Evolutionary conservation across 176 grass and related monocot genomes (phyloP).

Genomic region (Juncus effusus): DNA sequence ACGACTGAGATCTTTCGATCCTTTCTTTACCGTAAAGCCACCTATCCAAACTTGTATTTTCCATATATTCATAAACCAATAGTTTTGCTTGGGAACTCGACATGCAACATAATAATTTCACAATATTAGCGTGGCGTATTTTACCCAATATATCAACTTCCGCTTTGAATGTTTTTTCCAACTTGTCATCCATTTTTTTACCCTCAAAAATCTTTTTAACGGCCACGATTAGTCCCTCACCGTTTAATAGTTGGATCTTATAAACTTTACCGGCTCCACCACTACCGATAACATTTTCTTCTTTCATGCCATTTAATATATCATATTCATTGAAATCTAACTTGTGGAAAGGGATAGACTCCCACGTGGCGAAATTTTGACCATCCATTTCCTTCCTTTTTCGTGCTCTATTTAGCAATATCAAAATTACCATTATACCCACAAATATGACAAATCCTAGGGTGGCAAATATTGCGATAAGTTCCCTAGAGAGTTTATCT

Average conservation of each 20-base stretch:
- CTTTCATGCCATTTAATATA: conserved; percentile 26
- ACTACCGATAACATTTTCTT: conserved; percentile 50
- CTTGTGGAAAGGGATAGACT: conserved; percentile 36
- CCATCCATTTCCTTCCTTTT: neutral
- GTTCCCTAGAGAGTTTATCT: neutral
- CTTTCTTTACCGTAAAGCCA: conserved; percentile 35
- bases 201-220: conserved; percentile 49
- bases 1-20: neutral
- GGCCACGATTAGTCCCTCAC: conserved; percentile 20
- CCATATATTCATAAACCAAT: conserved; percentile 70
- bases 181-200: conserved; percentile 23
- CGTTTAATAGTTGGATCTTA: conserved; percentile 31
- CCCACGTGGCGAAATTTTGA: conserved; percentile 29
- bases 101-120: conserved; percentile 61
- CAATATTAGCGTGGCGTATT: conserved; percentile 59
- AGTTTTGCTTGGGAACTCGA: conserved; percentile 30
- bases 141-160: conserved; percentile 50
- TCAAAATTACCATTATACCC: conserved; percentile 9
- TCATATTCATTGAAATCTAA: conserved; percentile 34
- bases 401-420: neutral
- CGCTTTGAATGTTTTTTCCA: conserved; percentile 38
- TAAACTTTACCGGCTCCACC: conserved; percentile 69
- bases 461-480: conserved; percentile 29
- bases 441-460: conserved; percentile 20
- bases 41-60: conserved; percentile 54